Evolutionary conservation across 495 filamentous ascomycete genomes (phyloP).

Genomic region (Penicillium cosmopolitanum): DNA sequence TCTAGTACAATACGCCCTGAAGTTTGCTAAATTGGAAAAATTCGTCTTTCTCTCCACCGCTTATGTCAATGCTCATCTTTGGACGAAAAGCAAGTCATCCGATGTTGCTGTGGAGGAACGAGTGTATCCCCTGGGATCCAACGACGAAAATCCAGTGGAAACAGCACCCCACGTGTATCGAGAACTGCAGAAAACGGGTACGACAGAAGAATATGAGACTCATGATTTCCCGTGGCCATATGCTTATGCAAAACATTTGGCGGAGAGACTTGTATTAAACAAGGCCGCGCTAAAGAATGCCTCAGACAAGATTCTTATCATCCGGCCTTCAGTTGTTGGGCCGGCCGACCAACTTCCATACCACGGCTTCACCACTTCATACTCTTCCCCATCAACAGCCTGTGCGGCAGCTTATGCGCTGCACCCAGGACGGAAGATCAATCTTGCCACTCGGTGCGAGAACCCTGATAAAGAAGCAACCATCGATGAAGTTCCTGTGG

Average conservation of each 20-base stretch:
- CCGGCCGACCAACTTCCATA: conserved; percentile 29
- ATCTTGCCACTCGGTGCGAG: conserved; percentile 17
- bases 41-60: conserved; percentile 30
- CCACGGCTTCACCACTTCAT: conserved; percentile 25
- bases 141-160: conserved; percentile 14
- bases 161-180: conserved; percentile 24
- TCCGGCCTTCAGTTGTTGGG: conserved; percentile 30
- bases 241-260: conserved; percentile 30
- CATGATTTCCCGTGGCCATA: conserved; percentile 35
- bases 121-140: conserved; percentile 22
- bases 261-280: conserved; percentile 24
- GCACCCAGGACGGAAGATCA: conserved; percentile 28
- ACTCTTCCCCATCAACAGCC: conserved; percentile 25
- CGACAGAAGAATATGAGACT: conserved; percentile 28
- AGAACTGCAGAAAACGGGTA: conserved; percentile 21
- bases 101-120: conserved; percentile 26
- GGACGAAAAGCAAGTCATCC: conserved; percentile 21
- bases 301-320: conserved; percentile 29
- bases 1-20: conserved; percentile 28
- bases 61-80: conserved; percentile 29
- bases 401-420: conserved; percentile 31
- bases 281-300: conserved; percentile 24
- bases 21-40: conserved; percentile 30
- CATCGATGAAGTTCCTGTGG: conserved; percentile 40
- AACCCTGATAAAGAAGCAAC: conserved; percentile 31